Percentiles rank a stretch among this genome's conserved stretches.
These are phyloP conservation scores for Dryas octopetala DNA, from an alignment of 306 rosid genomes.

Conservation along the genomic window DNA sequence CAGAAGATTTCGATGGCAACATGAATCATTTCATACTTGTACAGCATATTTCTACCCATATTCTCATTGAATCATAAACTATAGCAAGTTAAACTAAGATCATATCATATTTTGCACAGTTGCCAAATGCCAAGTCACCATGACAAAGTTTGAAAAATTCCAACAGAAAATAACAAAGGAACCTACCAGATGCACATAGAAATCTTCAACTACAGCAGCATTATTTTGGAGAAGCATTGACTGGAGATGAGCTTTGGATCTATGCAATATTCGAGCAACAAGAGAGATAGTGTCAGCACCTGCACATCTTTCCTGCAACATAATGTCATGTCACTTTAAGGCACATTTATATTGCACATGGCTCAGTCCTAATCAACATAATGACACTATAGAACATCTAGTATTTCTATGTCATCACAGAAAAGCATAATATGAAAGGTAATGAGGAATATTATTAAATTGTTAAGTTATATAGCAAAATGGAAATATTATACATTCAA, in stretches of 20 bases:
- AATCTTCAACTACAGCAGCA: constrained; percentile 84
- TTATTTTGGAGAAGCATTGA: constrained; percentile 87
- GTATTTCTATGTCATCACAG: neutral
- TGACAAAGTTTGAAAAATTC: constrained; percentile 16
- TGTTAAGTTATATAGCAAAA: neutral
- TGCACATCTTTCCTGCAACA: constrained; percentile 90
- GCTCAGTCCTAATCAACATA: neutral
- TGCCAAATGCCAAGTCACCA: constrained; percentile 17
- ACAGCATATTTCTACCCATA: neutral
- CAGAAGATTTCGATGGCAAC: neutral
- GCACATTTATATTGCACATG: constrained; percentile 27
- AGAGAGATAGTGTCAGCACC: constrained; percentile 82
- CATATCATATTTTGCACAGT: constrained; percentile 10
- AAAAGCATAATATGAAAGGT: neutral
- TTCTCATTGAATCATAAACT: neutral
- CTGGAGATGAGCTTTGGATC: constrained; percentile 87
- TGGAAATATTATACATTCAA: neutral
- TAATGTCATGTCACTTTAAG: constrained; percentile 27
- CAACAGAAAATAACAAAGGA: constrained; percentile 11
- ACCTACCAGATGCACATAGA: constrained; percentile 83
- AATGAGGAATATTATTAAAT: neutral
- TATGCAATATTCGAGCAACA: constrained; percentile 76
- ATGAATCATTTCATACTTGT: neutral
- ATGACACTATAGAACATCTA: neutral
- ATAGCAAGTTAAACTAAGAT: neutral